phyloP scores from a whole-genome alignment of 805 yeast genomes.

The Kazachstania bromeliacearum region DNA sequence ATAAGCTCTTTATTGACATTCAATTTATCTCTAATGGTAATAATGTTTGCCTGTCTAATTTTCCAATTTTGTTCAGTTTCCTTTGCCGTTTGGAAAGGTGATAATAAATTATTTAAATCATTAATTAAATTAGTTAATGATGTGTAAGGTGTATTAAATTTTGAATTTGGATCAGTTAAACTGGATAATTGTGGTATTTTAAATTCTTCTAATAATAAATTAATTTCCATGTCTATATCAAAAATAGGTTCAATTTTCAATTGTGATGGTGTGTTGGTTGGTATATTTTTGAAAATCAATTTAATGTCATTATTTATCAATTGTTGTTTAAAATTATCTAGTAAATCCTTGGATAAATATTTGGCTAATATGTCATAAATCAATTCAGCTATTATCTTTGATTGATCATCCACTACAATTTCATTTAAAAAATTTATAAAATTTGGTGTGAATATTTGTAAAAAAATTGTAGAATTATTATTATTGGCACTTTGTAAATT shows the following conservation, averaged over 20 bases:
- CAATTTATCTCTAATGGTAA: conserved; percentile 40
- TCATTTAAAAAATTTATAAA: conserved; percentile 27
- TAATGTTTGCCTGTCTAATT: conserved; percentile 52
- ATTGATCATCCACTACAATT: conserved; percentile 12
- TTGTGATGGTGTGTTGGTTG: background rate
- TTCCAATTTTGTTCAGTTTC: conserved; percentile 91
- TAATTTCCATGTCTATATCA: conserved; percentile 16
- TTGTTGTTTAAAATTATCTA: conserved; percentile 3
- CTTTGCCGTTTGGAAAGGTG: conserved; percentile 48
- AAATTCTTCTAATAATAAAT: conserved; percentile 11
- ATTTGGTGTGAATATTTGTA: conserved; percentile 26
- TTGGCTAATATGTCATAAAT: conserved; percentile 19
- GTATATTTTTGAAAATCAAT: background rate
- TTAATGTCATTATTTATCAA: background rate
- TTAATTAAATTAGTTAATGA: conserved; percentile 14
- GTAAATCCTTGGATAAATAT: conserved; percentile 8
- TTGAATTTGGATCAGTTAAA: background rate
- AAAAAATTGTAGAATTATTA: conserved; percentile 11
- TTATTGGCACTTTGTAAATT: conserved; percentile 7
- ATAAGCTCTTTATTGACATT: conserved; percentile 50
- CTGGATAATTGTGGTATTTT: conserved; percentile 11
- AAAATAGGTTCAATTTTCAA: conserved; percentile 5
- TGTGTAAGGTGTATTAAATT: conserved; percentile 2
- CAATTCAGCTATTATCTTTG: conserved; percentile 18
- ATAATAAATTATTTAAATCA: conserved; percentile 22